Base-by-base conservation (phyloP, 2,329 filamentous ascomycete species). In the Whalleya microplaca region DNA sequence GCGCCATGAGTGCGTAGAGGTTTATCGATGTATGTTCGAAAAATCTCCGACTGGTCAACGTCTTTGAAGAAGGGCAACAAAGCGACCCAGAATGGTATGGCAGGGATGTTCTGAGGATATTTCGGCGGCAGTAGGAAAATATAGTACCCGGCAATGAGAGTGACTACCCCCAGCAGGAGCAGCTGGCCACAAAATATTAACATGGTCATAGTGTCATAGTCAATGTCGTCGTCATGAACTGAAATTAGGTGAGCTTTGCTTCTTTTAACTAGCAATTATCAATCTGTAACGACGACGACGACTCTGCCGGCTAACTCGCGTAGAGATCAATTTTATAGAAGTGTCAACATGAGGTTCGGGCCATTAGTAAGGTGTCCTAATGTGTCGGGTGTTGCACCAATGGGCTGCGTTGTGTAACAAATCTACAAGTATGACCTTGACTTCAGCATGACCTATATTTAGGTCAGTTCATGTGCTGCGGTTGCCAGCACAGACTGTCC, bases 11-110 rank as follows among this genome's bases (percentile, higher is more conserved):
- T 67, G 9, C 67, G 66, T 5, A 77, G 64, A 2, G 75, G 75
- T 50, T 68, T 62, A 40, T 75, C 69, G 43, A 79, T 70, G 61
- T 78, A 76, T 48, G 64, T 56, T 12, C 60, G 64, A 61, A 75
- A 79, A 5, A 75, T 70, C 16, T 77, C 71, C 3, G 72, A 69
- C 63, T 79, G 76, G 53, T 78, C 77, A 19, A 76, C 72, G 47
- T 78, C 74, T 43, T 66, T 68, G 64, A 78, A 71, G 2, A 79
- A 71, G 0, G 76, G 72, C 0, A 78, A 58, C 7, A 79, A 71
- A 1, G 75, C 70, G 9, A 77, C 75, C 64, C 75, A 79, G 56
- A 79, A 77, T 0, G 76, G 76, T 4, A 79, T 72, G 0, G 75
- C 71, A 0, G 77, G 76, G 14, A 78, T 76, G 47, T 75, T 75